Percentiles rank a stretch among this genome's conserved stretches.
Evolutionary conservation across 2,329 filamentous ascomycete genomes (phyloP).

Genomic region (Nemania abortiva): DNA sequence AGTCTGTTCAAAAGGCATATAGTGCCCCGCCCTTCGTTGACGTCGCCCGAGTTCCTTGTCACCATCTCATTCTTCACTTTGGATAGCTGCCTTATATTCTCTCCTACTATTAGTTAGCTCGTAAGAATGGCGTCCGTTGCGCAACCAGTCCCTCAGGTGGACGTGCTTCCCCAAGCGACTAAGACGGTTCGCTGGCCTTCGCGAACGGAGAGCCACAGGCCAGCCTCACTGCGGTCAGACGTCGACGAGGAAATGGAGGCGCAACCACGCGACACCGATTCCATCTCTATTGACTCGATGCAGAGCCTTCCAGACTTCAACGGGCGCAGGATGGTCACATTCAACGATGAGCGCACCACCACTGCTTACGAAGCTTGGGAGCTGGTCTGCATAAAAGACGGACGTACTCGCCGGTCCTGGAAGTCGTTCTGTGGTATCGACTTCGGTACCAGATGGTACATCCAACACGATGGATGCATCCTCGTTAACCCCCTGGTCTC

Average conservation of each 20-base stretch:
- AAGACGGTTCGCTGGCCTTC: background rate
- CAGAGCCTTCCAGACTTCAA: conserved; percentile 16
- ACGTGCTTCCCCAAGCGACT: background rate
- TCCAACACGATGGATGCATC: conserved; percentile 32
- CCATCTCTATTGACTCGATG: conserved; percentile 28
- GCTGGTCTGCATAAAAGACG: conserved; percentile 18
- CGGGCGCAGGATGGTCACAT: conserved; percentile 19
- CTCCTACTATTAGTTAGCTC: background rate
- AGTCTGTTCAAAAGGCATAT: conserved; percentile 15
- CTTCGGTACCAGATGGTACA: conserved; percentile 32
- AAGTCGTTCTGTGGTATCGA: conserved; percentile 41
- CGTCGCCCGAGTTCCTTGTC: background rate
- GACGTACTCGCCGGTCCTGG: conserved; percentile 8
- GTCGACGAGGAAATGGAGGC: background rate
- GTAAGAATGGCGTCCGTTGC: conserved; percentile 13
- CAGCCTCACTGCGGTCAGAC: conserved; percentile 8
- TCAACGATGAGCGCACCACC: conserved; percentile 26
- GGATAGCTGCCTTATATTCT: background rate
- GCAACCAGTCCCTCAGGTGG: background rate
- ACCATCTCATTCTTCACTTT: background rate
- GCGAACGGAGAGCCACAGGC: background rate
- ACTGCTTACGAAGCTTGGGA: conserved; percentile 37
- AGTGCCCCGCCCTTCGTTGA: background rate
- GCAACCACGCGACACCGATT: conserved; percentile 23
- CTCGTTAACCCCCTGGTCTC: conserved; percentile 30